Percentiles rank a stretch among this genome's conserved stretches.
Conservation (phyloP, 768 basidiomycete genomes). For the Obba rivulosa region DNA sequence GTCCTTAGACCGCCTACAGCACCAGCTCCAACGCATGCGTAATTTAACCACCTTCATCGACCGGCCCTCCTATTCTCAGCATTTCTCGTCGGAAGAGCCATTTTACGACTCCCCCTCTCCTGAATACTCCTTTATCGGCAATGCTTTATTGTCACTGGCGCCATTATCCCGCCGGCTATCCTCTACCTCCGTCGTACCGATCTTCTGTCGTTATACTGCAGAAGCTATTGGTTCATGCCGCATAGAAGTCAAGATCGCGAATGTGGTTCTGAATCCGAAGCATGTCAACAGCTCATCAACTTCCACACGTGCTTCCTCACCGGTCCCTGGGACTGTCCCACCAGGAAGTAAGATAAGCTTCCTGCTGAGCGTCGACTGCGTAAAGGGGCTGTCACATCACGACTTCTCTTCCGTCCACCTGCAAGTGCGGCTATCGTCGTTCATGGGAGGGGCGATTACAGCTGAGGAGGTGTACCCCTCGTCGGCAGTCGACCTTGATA, state of each 20-base stretch:
- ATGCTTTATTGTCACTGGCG: constrained; percentile 75
- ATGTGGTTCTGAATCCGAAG: constrained; percentile 56
- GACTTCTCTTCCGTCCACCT: constrained; percentile 85
- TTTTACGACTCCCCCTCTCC: constrained; percentile 89
- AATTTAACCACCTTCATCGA: constrained; percentile 87
- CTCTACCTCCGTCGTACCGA: constrained; percentile 72
- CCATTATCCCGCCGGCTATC: constrained; percentile 75
- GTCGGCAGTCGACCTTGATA: constrained; percentile 64
- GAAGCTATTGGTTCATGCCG: constrained; percentile 96
- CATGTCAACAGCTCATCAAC: constrained; percentile 55
- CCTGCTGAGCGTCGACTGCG: constrained; percentile 77
- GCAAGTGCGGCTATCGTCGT: constrained; percentile 83
- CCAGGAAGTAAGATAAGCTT: constrained; percentile 81
- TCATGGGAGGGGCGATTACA: constrained; percentile 64
- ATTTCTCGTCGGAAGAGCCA: constrained; percentile 90
- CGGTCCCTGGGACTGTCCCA: constrained; percentile 59
- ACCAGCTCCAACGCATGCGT: constrained; percentile 89
- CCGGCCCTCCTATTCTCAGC: constrained; percentile 87
- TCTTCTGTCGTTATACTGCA: constrained; percentile 90
- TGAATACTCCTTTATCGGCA: constrained; percentile 90
- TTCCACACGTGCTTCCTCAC: constrained; percentile 73
- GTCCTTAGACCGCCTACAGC: constrained; percentile 84
- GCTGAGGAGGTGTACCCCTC: constrained; percentile 85
- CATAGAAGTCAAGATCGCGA: constrained; percentile 76
- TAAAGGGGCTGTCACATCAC: constrained; percentile 85